Conservation (phyloP, 1,284 basidiomycete species). For the Melampsora americana region DNA sequence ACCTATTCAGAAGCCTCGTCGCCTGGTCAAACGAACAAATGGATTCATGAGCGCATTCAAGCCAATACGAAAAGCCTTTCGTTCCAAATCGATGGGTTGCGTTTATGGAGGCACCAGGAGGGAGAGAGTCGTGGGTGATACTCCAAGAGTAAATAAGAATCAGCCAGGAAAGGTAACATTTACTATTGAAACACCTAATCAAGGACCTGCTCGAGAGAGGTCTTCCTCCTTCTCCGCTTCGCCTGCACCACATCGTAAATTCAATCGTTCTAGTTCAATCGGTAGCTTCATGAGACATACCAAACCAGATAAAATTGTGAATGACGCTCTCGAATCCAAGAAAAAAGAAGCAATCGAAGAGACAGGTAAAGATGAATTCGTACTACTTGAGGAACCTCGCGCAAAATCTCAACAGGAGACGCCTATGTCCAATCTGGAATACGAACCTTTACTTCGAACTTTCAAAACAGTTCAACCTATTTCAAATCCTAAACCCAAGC, state of each 20-base stretch:
- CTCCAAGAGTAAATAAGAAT: too few species aligned
- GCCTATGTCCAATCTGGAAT: background rate
- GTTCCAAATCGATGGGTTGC: too few species aligned
- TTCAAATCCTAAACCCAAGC: background rate
- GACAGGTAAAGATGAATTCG: background rate
- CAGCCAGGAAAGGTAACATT: too few species aligned
- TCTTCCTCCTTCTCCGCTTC: background rate
- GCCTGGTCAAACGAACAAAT: background rate
- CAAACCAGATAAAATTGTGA: background rate
- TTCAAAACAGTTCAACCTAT: background rate
- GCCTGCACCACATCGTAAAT: background rate
- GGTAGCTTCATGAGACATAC: background rate
- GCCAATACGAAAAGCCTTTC: too few species aligned
- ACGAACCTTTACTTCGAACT: background rate
- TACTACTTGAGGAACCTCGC: background rate
- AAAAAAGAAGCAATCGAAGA: background rate
- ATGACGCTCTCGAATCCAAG: slow-evolving; percentile 3
- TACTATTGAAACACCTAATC: too few species aligned
- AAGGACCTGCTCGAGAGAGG: too few species aligned
- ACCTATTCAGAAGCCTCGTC: background rate
- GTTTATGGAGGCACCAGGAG: too few species aligned
- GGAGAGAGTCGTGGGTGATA: too few species aligned
- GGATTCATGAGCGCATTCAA: too few species aligned
- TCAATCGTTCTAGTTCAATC: background rate
- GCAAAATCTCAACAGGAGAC: too few species aligned